phyloP scores from a whole-genome alignment of 140 eudicot genomes.

The Anethum foeniculum region DNA sequence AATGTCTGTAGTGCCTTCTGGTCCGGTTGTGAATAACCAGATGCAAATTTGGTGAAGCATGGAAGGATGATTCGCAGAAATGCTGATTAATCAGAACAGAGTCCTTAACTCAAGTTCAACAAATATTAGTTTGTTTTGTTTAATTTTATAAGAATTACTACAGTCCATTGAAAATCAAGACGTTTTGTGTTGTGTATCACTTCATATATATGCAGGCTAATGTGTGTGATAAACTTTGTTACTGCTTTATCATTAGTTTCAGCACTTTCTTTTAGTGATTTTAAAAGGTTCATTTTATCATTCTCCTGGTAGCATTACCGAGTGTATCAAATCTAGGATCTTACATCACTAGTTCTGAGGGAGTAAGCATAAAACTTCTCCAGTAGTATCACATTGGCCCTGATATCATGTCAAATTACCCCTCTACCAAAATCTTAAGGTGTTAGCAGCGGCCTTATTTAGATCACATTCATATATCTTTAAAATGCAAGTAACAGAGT shows the following conservation, averaged over 20 bases:
- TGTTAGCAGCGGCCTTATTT: neutral
- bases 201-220: neutral
- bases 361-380: neutral
- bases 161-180: neutral
- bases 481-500: neutral
- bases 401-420: too few relatives aligned
- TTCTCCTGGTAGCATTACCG: neutral
- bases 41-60: conserved; percentile 41
- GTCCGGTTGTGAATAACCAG: conserved; percentile 33
- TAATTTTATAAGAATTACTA: neutral
- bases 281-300: neutral
- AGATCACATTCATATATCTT: neutral
- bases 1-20: conserved; percentile 32
- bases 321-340: neutral
- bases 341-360: neutral
- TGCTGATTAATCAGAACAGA: neutral
- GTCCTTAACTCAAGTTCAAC: neutral
- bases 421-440: neutral
- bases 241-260: neutral
- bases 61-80: neutral
- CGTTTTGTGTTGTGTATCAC: neutral
- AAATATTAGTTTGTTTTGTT: neutral
- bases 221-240: neutral
- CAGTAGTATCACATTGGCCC: neutral
- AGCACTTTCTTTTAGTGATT: neutral